phyloP scores from a whole-genome alignment of 495 filamentous ascomycete species.

The Lasiosphaeris hirsuta region DNA sequence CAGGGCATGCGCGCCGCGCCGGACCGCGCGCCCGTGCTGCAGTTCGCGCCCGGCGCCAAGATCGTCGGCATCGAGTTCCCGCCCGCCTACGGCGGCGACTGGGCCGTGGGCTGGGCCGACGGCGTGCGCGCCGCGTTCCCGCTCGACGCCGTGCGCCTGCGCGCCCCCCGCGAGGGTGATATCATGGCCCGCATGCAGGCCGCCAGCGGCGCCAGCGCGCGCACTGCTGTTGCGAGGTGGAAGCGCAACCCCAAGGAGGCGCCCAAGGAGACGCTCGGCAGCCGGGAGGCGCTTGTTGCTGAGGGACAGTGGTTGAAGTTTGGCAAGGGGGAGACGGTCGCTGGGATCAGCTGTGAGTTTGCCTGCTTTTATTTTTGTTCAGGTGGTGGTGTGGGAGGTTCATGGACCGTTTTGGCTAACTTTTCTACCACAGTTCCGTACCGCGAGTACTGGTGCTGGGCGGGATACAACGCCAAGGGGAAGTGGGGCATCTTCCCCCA shows the following conservation, averaged over 20 bases:
- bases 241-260: slow-evolving; percentile 43
- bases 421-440: too few species aligned
- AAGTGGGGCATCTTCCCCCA: too few species aligned
- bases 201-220: slow-evolving; percentile 33
- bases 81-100: slow-evolving; percentile 41
- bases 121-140: slow-evolving; percentile 41
- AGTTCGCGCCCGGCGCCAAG: slow-evolving; percentile 39
- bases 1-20: slow-evolving; percentile 33
- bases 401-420: too few species aligned
- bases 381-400: too few species aligned
- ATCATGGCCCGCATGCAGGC: slow-evolving; percentile 14
- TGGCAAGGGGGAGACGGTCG: slow-evolving; percentile 45
- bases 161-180: slow-evolving; percentile 35
- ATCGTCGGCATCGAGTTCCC: slow-evolving; percentile 49
- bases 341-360: slow-evolving; percentile 45
- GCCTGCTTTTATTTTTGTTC: too few species aligned
- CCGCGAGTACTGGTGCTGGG: too few species aligned
- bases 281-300: neutral
- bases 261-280: slow-evolving; percentile 1
- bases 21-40: slow-evolving; percentile 35
- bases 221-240: slow-evolving; percentile 43
- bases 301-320: slow-evolving; percentile 41
- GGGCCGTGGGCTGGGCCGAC: slow-evolving; percentile 48
- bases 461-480: too few species aligned
- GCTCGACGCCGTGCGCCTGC: slow-evolving; percentile 35